Evolutionary conservation across 352 stramenopile species (phyloP), one percentile per base, ranked within the genome.

Genomic region (Phytophthora litchii): DNA sequence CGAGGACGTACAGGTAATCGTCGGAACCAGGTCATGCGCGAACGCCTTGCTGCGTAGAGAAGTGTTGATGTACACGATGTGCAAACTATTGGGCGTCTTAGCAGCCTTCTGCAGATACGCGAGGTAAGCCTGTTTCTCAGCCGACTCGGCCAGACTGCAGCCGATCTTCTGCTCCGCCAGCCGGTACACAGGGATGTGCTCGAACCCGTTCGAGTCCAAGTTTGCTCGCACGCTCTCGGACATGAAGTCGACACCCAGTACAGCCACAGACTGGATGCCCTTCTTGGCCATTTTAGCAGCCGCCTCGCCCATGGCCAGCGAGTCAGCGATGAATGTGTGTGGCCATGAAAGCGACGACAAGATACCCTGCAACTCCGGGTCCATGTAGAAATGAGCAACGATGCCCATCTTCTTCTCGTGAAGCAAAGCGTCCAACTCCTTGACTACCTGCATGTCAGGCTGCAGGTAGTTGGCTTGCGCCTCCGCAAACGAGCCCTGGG

Each of bases 61-160:
- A 20, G 96, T 99, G 77, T 99, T 99, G 70, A 99, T 99, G 83
- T 99, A 99, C 50, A 99, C 91, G 12, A 99, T 94, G 74, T 99
- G 96, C 23, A 99, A 69, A n/a, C 89, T 91, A 64, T 91, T 92
- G 37, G 86, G 78, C 17, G 76, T 96, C 70, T 96, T 85, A 8
- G 87, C 72, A 5, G 88, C 88, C 70, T 96, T 96, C 56, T 84
- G 73, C 38, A 99, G 67, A 86, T 97, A 98, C 20, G 95, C 95
- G 41, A 89, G 78, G 70, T 99, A 99, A 4, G 76, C 81, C 47
- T 95, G 78, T 38, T 86, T 85, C 74, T 99, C 95, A 1, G 95
- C 96, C 14, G 89, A 96, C 67, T 98, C 95, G 11, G 96, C 96
- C 10, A 99, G 74, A 61, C 82, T 97, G 79, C 96, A 98, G 40